Base-by-base conservation (phyloP, 1,284 basidiomycete species). In the Cystobasidium sp. region DNA sequence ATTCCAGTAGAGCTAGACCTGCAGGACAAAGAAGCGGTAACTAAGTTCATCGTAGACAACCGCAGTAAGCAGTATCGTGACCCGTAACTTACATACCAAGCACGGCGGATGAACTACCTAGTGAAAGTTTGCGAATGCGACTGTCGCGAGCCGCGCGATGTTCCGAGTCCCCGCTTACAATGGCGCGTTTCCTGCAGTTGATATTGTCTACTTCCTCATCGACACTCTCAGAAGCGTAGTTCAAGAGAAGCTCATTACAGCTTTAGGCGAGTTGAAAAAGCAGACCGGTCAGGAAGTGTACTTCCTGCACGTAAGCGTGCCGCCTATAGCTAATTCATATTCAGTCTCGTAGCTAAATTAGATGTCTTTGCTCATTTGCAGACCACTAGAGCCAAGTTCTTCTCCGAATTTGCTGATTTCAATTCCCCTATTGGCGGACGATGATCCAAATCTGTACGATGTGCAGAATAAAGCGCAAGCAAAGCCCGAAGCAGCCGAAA, bases 171-270 rank as follows among this genome's bases (percentile, higher is more conserved):
- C 5, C 31, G 31, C 31, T 31, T 31, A 14, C 46, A 14, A 49
- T n/a, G 46, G 12, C 46, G 12, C n/a, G 3, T n/a, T 1, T 18
- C 14, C 24, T 12, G 22, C 14, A 55, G 53, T 55, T 8, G 10
- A 55, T 20, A 55, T 55, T 31, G 24, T 55, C 53, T 55, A 18
- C 22, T 55, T 22, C 24, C 53, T 55, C 53, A 31, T 55, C 7
- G 24, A 55, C 22, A 8, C 24, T n/a, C 2, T 49, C 14, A 55
- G 7, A 55, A 55, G 53, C 53, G 53, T n/a, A 12, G n/a, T 12
- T 55, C 53, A 55, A 10, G 12, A 12, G n/a, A 55, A 55, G n/a
- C 53, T 55, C 10, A 55, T 55, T 4, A 18, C 53, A 20, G 53
- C 53, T 22, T 55, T 55, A 8, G 22, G 53, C 12, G 24, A 55